Percentiles rank a stretch among this genome's conserved stretches.
Conservation (phyloP, 768 basidiomycete genomes). For the Boletus sensibilis region DNA sequence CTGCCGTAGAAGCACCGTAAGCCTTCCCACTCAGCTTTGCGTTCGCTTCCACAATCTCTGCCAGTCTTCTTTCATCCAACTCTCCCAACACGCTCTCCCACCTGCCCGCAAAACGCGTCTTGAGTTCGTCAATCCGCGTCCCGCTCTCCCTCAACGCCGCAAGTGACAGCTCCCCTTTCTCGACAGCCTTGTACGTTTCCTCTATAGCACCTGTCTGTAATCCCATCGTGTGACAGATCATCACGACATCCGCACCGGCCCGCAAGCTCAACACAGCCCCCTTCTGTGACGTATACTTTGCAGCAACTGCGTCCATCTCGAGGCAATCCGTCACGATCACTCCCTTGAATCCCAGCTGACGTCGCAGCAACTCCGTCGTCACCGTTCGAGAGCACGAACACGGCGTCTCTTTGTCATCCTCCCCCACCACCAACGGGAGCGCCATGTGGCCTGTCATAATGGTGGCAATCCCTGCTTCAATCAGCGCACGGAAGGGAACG, state of each 20-base stretch:
- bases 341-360: slow-evolving; percentile 51
- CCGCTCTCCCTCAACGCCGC: slow-evolving; percentile 44
- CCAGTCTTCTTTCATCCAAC: slow-evolving; percentile 26
- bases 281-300: slow-evolving; percentile 31
- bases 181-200: slow-evolving; percentile 50
- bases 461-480: slow-evolving; percentile 44
- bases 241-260: slow-evolving; percentile 70
- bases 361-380: slow-evolving; percentile 52
- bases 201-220: slow-evolving; percentile 55
- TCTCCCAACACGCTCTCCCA: slow-evolving; percentile 42
- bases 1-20: slow-evolving; percentile 47
- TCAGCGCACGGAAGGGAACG: slow-evolving; percentile 53
- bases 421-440: slow-evolving; percentile 49
- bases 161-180: slow-evolving; percentile 40
- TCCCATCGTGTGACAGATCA: slow-evolving; percentile 67
- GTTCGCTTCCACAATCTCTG: slow-evolving; percentile 40
- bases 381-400: slow-evolving; percentile 56
- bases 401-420: slow-evolving; percentile 48
- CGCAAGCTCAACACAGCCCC: slow-evolving; percentile 56
- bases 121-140: slow-evolving; percentile 47
- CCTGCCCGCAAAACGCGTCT: slow-evolving; percentile 46
- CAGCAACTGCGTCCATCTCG: slow-evolving; percentile 72
- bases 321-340: slow-evolving; percentile 73
- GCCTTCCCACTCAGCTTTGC: slow-evolving; percentile 42
- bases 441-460: slow-evolving; percentile 80